Base-by-base conservation (phyloP, 306 rosid genomes). In the Vicia sativa region DNA sequence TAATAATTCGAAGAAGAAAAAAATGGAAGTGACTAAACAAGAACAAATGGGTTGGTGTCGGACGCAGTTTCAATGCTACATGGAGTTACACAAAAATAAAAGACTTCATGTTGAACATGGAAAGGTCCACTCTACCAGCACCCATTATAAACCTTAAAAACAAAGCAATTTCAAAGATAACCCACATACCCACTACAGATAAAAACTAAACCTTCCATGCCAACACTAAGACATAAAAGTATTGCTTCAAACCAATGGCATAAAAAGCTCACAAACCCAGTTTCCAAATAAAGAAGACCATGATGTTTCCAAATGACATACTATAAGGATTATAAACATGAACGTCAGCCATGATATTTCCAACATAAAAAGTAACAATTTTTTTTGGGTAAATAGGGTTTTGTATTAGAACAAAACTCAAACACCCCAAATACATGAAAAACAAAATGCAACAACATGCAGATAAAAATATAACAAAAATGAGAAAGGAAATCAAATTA, bases 51-150 rank as follows among this genome's bases (percentile, higher is more conserved):
- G 16, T 13, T 3, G 3, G 9, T 21, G 29, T 21, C 31, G 9
- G 7, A 5, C 58, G 5, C 0, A 6, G 61, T 55, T 9, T 26
- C 9, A 9, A 3, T 55, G 19, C 38, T 55, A 55, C 15, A 26
- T 26, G 10, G 25, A 55, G 12, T 13, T 55, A 26, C 7, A 55
- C 38, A 74, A 5, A 74, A 71, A 77, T 74, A 72, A 77, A 72
- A 81, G 49, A 78, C 87, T 84, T 82, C 78, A 28, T 55, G 58
- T 72, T 74, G 79, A 81, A 82, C 84, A 77, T 75, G 64, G 73
- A 80, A 73, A 74, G 78, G 83, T 76, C 83, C 85, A 65, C 79
- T 73, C 85, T 80, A 89, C 84, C 87, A 84, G 85, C 90, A 82
- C 87, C 71, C 78, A 84, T 75, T 71, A 81, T 71, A 73, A 89